Evolutionary conservation across 768 basidiomycete species (phyloP), one percentile per base, ranked within the genome.

Genomic region (Coprinopsis strossmayeri): DNA sequence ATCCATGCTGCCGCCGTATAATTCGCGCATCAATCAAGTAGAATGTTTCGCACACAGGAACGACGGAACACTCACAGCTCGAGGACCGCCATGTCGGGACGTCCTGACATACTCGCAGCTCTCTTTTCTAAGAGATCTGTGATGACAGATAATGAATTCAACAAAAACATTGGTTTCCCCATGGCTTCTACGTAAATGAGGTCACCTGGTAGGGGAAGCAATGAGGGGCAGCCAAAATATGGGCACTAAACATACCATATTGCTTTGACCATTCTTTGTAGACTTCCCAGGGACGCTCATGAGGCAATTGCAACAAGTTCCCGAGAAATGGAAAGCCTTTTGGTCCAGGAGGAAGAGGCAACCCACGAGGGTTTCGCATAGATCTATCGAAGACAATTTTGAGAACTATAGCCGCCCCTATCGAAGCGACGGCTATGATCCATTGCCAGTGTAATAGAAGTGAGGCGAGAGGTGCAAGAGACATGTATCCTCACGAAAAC

Each of bases 271-370:
- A 73, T 34, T 65, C 53, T 1, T 60, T 20, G 45, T 67, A 71
- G 10, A 61, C 58, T 52, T 70, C 45, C 70, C 71, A 74, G 9
- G 64, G 61, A 18, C 61, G 62, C 17, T 52, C 38, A 11, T 61
- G 58, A 9, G 73, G 73, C 63, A 74, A 64, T 32, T 73, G 69
- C 1, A 69, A 57, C 17, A 72, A 52, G 52, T 76, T 76, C 74
- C 74, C 20, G 74, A 26, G 12, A 75, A 44, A n/a, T n/a, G 2
- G 73, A 72, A 9, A 68, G 56, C 12, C 64, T 65, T 41, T 63
- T 66, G 5, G 73, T 73, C 2, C 30, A 7, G 30, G 30, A 15
- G 30, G 30, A 15, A 7, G 15, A 32, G 30, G 30, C 30, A 32
- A 32, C 73, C 69, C 2, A 66, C 63, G 5, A 71, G 73, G 1